Conservation (phyloP, 495 filamentous ascomycete species). For the Penicillium goetzii region DNA sequence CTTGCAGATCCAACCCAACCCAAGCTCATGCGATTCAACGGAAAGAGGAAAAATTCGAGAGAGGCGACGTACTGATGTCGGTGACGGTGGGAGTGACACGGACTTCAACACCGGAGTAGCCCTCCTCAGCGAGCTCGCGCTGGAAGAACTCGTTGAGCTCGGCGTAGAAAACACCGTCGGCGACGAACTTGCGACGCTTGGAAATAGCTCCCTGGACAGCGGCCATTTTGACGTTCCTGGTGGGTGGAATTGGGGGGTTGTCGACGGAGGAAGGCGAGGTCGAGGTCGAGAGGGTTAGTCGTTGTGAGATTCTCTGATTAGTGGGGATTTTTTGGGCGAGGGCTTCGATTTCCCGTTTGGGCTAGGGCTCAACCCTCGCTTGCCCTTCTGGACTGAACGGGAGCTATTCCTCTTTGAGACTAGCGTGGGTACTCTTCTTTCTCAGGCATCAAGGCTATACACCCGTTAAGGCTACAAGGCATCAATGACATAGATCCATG, state of each 20-base stretch:
- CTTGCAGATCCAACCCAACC: constrained; percentile 17
- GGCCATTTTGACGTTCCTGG: constrained; percentile 62
- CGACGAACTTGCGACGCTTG: constrained; percentile 99
- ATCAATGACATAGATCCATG: constrained; percentile 8
- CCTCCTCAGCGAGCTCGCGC: constrained; percentile 99
- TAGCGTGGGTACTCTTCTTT: constrained; percentile 11
- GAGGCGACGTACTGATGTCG: constrained; percentile 80
- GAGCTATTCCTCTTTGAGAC: constrained; percentile 29
- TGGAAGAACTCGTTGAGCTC: constrained; percentile 99
- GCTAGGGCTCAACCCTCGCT: constrained; percentile 53
- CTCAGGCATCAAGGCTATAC: constrained; percentile 3
- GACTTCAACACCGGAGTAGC: constrained; percentile 99
- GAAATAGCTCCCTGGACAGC: constrained; percentile 76
- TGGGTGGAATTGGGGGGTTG: constrained; percentile 39
- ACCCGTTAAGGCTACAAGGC: constrained; percentile 18
- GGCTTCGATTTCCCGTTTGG: constrained; percentile 42
- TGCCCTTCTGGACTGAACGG: constrained; percentile 27
- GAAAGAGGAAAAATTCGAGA: constrained; percentile 23
- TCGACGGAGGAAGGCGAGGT: constrained; percentile 44
- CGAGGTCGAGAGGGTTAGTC: constrained; percentile 37
- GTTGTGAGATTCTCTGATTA: constrained; percentile 36
- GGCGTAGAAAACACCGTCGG: constrained; percentile 99
- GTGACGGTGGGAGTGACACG: constrained; percentile 99
- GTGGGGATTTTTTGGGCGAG: constrained; percentile 51
- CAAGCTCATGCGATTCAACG: constrained; percentile 18